Percentiles rank a stretch among this genome's conserved stretches.
phyloP scores from a whole-genome alignment of 805 yeast species.

The Suhomyces xylopsoci region DNA sequence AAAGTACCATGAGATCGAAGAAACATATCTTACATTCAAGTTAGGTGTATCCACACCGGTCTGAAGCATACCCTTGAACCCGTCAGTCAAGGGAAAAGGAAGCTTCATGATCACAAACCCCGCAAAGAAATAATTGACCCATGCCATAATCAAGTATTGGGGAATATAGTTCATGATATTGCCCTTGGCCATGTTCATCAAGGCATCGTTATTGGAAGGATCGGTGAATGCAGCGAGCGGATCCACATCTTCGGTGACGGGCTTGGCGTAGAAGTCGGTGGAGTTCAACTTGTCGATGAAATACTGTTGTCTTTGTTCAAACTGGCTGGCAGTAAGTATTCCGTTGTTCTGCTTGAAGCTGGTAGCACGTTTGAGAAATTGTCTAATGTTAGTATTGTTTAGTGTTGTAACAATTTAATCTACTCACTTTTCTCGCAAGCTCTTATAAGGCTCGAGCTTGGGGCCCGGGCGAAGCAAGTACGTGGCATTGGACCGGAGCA shows the following conservation, averaged over 20 bases:
- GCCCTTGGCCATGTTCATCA: conserved; percentile 75
- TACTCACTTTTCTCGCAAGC: conserved; percentile 46
- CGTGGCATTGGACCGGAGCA: conserved; percentile 68
- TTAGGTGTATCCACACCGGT: conserved; percentile 81
- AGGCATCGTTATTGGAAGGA: conserved; percentile 65
- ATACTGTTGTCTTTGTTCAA: conserved; percentile 49
- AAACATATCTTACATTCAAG: conserved; percentile 87
- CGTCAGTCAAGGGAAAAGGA: conserved; percentile 87
- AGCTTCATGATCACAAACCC: conserved; percentile 78
- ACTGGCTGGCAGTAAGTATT: conserved; percentile 51
- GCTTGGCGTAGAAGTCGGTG: conserved; percentile 56
- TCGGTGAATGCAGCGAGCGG: conserved; percentile 60
- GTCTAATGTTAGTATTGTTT: conserved; percentile 23
- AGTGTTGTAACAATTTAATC: neutral
- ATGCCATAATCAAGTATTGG: conserved; percentile 91
- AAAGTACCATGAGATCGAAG: conserved; percentile 94
- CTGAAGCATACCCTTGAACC: conserved; percentile 91
- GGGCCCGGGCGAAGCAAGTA: conserved; percentile 57
- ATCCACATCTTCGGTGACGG: conserved; percentile 30
- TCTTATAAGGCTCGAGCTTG: conserved; percentile 49
- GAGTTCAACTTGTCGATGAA: conserved; percentile 47
- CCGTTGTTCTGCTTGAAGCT: conserved; percentile 53
- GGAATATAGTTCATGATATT: conserved; percentile 84
- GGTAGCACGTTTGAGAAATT: conserved; percentile 58
- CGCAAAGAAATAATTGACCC: conserved; percentile 91